Evolutionary conservation across 805 yeast species (phyloP).

Genomic region (Nakazawaea sp.): DNA sequence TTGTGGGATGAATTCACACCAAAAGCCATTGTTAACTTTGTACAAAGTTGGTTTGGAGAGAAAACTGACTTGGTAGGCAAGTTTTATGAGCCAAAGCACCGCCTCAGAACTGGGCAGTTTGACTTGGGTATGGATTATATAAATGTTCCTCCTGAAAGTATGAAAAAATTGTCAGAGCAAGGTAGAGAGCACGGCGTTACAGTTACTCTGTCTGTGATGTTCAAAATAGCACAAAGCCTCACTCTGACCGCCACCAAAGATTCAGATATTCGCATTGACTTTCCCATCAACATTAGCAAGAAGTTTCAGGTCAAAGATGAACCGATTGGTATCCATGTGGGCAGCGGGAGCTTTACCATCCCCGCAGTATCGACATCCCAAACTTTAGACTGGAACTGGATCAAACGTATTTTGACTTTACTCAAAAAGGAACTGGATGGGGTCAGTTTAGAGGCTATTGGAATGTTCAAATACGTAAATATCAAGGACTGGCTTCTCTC

Average conservation of each 20-base stretch:
- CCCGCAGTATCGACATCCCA: no score
- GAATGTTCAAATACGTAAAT: slow-evolving; percentile 7
- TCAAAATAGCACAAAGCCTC: neutral
- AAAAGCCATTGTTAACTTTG: neutral
- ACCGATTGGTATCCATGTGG: slow-evolving; percentile 7
- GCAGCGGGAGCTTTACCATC: neutral
- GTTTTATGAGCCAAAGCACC: neutral
- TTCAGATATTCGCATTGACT: neutral
- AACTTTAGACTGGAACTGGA: no score
- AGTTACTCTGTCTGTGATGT: slow-evolving; percentile 2
- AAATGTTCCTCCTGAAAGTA: neutral
- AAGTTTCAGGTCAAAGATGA: neutral
- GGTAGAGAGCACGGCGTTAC: neutral
- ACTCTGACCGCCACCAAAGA: neutral
- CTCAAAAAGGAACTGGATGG: neutral
- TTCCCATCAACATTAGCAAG: slow-evolving; percentile 4
- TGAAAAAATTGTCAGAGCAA: neutral
- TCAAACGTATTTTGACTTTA: no score
- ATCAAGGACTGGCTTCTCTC: neutral
- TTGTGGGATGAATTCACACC: slow-evolving; percentile 3
- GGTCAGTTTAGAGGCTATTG: neutral
- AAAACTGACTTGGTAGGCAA: neutral
- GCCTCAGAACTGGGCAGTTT: neutral
- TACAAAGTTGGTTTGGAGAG: neutral
- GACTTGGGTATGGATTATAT: neutral